A percentile compares a stretch with the other conserved stretches of the same genome.
phyloP scores from a whole-genome alignment of 306 rosid species.

The Elaeagnus macrophylla region DNA sequence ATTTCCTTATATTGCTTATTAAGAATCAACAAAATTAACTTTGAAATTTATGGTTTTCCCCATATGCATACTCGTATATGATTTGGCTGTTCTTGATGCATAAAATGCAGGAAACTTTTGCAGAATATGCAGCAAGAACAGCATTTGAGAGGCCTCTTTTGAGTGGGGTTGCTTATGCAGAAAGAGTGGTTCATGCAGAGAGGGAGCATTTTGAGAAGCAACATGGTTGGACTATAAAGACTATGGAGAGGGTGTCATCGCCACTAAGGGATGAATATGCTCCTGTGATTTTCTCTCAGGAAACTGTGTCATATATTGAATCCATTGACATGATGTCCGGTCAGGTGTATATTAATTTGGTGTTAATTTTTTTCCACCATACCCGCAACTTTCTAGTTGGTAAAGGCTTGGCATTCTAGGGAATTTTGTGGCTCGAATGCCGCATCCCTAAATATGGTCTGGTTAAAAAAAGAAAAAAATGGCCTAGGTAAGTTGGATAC shows the following conservation, averaged over 20 bases:
- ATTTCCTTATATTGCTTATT: no score
- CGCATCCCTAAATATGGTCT: no score
- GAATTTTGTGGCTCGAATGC: no score
- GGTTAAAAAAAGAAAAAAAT: no score
- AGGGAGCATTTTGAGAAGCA: constrained; percentile 70
- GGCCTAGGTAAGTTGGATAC: no score
- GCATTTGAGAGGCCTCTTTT: constrained; percentile 91
- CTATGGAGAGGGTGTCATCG: constrained; percentile 78
- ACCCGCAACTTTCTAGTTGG: no score
- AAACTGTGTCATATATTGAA: constrained; percentile 79
- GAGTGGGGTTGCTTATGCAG: constrained; percentile 95
- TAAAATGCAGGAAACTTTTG: constrained; percentile 77
- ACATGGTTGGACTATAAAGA: constrained; percentile 88
- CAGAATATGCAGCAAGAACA: constrained; percentile 88
- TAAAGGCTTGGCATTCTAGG: no score
- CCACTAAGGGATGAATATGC: constrained; percentile 88
- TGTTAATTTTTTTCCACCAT: no score
- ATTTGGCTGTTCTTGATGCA: constrained; percentile 6
- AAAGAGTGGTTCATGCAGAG: constrained; percentile 65
- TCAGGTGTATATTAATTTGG: constrained; percentile 48
- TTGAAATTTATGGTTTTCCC: neutral
- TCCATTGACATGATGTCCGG: constrained; percentile 99
- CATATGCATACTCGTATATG: neutral
- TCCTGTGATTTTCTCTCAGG: constrained; percentile 86
- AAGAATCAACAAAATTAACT: neutral